These are phyloP conservation scores for Aspergillus panamensis DNA, from an alignment of 495 filamentous ascomycete species.

Conservation along the genomic window DNA sequence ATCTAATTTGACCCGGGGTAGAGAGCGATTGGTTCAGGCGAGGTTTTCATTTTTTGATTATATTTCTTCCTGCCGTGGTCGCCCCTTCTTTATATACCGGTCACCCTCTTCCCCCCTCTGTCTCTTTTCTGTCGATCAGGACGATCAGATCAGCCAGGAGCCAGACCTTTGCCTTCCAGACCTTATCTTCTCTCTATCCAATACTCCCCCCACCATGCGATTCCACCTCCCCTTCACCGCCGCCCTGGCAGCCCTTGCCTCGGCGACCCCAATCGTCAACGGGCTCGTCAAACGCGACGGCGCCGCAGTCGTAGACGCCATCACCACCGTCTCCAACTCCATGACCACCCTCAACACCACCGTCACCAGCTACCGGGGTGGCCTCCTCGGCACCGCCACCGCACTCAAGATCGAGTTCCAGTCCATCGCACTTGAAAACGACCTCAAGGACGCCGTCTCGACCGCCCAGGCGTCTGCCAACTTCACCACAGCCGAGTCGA, in stretches of 20 bases:
- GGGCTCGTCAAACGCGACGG: slow-evolving; percentile 19
- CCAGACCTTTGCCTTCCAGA: no score
- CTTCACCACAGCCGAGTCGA: slow-evolving; percentile 21
- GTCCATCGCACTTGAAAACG: slow-evolving; percentile 7
- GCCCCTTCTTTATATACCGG: not conserved
- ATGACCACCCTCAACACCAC: slow-evolving; percentile 23
- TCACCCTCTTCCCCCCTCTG: not conserved
- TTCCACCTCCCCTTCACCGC: slow-evolving; percentile 14
- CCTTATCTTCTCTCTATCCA: not conserved
- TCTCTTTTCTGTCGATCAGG: not conserved
- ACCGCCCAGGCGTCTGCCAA: slow-evolving; percentile 20
- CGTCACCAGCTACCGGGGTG: slow-evolving; percentile 23
- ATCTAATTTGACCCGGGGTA: not conserved
- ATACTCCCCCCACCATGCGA: slow-evolving; percentile 2
- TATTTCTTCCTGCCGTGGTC: not conserved
- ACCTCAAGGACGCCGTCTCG: slow-evolving; percentile 17
- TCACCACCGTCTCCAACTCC: slow-evolving; percentile 15
- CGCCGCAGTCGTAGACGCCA: slow-evolving; percentile 19
- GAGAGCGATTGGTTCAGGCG: not conserved
- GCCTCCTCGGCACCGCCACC: slow-evolving; percentile 16
- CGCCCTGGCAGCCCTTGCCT: slow-evolving; percentile 2
- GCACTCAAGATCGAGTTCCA: slow-evolving; percentile 24
- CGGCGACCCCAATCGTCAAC: slow-evolving; percentile 8
- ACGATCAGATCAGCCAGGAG: no score
- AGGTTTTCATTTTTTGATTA: not conserved